Base-by-base conservation (phyloP, 23 red algal genomes). In the Chondrus crispus region DNA sequence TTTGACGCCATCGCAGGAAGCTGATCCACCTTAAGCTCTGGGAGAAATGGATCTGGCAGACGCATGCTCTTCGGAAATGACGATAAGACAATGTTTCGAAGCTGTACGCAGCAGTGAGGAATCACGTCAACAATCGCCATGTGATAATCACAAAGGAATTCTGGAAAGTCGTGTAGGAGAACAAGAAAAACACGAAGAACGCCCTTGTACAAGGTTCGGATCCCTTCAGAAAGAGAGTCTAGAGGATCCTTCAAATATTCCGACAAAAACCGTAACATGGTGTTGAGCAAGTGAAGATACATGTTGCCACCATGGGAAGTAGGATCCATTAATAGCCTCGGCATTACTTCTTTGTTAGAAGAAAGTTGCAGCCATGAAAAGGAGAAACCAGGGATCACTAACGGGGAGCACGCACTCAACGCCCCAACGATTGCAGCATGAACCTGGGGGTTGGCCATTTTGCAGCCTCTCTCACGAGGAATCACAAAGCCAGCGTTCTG, bases 131-230 rank as follows among this genome's bases (percentile, higher is more conserved):
- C 93, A 19, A 99, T 80, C 7, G 87, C 84, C 80, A 93, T 78
- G 47, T 94, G 89, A 73, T 93, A 95, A 29, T 88, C 94, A 66
- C 94, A 95, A 2, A 99, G 50, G 36, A 99, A 94, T 82, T 99
- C 97, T 14, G 97, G 97, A 74, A 99, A 96, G 89, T 99, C 97
- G 46, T 99, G 97, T 29, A 99, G 82, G 9, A 99, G 37, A 35
- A 96, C 95, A 8, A 99, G 57, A 16, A 99, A 44, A 55, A 96
- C 42, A 35, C 97, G 87, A 42, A 99, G 54, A 30, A 90, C 60
- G n/a, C 97, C 97, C 28, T 87, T 62, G 70, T 96, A 99, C 20
- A 99, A 85, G 13, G 60, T 82, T 41, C 95, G 78, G 33, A 99
- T 81, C 11, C 81, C 75, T 8, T 73, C 58, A 2, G 91, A 60